phyloP scores from a whole-genome alignment of 441 rosid genomes.

The Flueggea neowawraea region DNA sequence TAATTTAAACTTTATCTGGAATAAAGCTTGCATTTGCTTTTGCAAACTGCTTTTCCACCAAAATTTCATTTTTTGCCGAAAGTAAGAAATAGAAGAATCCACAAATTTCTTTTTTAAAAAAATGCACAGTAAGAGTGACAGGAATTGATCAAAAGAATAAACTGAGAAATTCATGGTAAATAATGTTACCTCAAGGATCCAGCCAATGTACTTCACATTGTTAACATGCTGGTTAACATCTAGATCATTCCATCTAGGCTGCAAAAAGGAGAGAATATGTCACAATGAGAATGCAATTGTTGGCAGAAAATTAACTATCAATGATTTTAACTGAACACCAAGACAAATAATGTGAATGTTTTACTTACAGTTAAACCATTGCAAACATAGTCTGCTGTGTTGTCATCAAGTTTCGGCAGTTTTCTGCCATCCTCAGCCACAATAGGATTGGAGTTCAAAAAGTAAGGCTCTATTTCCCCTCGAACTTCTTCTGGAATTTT shows the following conservation, averaged over 20 bases:
- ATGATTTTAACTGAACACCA: background rate
- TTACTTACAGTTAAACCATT: slow-evolving; percentile 86
- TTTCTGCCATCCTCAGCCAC: slow-evolving; percentile 85
- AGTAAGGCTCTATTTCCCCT: slow-evolving; percentile 78
- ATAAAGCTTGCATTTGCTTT: too few species aligned
- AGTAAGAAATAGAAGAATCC: background rate
- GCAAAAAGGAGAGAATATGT: slow-evolving; percentile 19
- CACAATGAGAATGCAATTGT: slow-evolving; percentile 3
- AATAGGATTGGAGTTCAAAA: slow-evolving; percentile 62
- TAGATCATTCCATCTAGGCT: slow-evolving; percentile 97
- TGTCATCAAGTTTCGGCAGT: slow-evolving; percentile 82
- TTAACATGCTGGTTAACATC: slow-evolving; percentile 99
- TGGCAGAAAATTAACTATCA: background rate
- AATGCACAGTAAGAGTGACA: background rate
- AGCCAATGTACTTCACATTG: slow-evolving; percentile 97
- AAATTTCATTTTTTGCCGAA: too few species aligned
- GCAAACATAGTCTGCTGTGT: slow-evolving; percentile 64
- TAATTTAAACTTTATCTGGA: too few species aligned
- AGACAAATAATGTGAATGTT: background rate
- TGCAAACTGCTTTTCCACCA: background rate
- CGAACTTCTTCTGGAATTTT: slow-evolving; percentile 95
- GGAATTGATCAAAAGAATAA: background rate
- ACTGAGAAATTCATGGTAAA: slow-evolving; percentile 2
- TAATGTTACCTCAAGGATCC: slow-evolving; percentile 86
- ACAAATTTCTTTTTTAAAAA: background rate